Base-by-base conservation (phyloP, 164 flowering plant genomes). In the Stephania cephalantha region DNA sequence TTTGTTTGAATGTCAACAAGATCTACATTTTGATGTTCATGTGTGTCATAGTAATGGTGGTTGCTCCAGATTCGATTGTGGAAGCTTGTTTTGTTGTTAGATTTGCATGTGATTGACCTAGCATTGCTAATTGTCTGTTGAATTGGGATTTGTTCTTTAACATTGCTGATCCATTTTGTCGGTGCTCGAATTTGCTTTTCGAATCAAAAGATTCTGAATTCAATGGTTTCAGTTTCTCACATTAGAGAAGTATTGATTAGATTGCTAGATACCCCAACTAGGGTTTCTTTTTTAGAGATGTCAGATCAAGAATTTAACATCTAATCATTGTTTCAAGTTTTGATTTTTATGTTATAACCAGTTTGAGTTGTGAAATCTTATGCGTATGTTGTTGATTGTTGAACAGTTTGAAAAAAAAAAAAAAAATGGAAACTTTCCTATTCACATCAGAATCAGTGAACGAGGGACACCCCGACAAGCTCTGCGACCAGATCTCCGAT, bases 381-480 rank as follows among this genome's bases (percentile, higher is more conserved):
- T 1, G 63, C 11, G 42, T 35, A 35, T 35, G 42, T 66, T 63
- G 29, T 74, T 29, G 22, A 61, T 46, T 48, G 18, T 52, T 9
- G 71, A 1, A 81, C 75, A 88, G 89, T 68, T 82, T 78, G 69
- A 61, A 50, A 75, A 35, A 35, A 35, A 35, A 35, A 35, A 25
- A 25, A 25, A 25, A 31, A 82, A 88, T 89, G 95, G 95, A 91
- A 80, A 87, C 91, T 75, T 89, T 91, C 80, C 87, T 91, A 72
- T 91, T 88, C 79, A 91, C 95, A 61, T 91, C 95, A 0, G 95
- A 91, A 75, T 91, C 95, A 17, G 95, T 91, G 75, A 91, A 91
- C 79, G 95, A 91, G 88, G 95, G 93, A 3, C 95, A 91, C 85
- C 95, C 95, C 3, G 95, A 91, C 85, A 91, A 91, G 86, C 85